These are phyloP conservation scores for Colletotrichum liriopes DNA, from an alignment of 2,329 filamentous ascomycete genomes.

Conservation along the genomic window DNA sequence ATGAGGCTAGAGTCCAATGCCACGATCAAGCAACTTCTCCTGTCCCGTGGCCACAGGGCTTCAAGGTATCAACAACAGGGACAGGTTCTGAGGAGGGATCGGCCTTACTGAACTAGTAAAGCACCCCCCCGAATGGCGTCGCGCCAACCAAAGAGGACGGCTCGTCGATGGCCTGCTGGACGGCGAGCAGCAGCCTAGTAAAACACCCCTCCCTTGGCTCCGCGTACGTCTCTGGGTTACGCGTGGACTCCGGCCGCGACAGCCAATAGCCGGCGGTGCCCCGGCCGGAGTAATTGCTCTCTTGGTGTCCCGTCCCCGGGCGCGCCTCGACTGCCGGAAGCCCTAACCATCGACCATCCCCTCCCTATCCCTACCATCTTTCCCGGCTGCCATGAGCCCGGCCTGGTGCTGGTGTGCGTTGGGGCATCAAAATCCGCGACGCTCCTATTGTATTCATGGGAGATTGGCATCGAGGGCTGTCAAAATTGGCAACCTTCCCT, in stretches of 20 bases:
- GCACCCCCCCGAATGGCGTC: background rate
- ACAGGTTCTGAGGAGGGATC: background rate
- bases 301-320: slow-evolving; percentile 38
- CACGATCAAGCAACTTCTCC: background rate
- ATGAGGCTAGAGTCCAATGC: background rate
- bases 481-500: background rate
- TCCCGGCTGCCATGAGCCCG: background rate
- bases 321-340: slow-evolving; percentile 39
- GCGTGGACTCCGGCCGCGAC: slow-evolving; percentile 20
- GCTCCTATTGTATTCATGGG: slow-evolving; percentile 29
- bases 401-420: background rate
- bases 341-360: slow-evolving; percentile 9
- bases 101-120: background rate
- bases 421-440: slow-evolving; percentile 32
- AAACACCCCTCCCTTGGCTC: slow-evolving; percentile 10
- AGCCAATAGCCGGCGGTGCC: slow-evolving; percentile 35
- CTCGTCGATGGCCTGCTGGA: slow-evolving; percentile 19
- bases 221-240: slow-evolving; percentile 18
- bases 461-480: slow-evolving; percentile 21
- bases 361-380: slow-evolving; percentile 1
- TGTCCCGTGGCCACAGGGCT: background rate
- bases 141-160: slow-evolving; percentile 3
- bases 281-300: slow-evolving; percentile 39
- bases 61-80: background rate
- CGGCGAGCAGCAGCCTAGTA: background rate